A percentile compares a stretch with the other conserved stretches of the same genome.
Evolutionary conservation across 345 rosid species (phyloP).

Genomic region (Eutrema heterophyllum): DNA sequence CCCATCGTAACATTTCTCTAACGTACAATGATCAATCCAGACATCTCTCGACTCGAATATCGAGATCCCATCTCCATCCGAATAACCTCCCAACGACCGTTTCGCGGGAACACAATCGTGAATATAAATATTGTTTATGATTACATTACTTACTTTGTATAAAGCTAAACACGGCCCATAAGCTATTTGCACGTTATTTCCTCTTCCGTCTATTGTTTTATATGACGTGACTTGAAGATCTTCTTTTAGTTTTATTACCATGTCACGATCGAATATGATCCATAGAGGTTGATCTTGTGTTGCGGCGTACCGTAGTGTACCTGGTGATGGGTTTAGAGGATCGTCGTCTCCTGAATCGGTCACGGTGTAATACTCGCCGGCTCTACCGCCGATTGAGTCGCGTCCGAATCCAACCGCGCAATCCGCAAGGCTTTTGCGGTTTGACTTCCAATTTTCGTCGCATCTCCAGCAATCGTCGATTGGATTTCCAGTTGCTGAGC

Average conservation of each 20-base stretch:
- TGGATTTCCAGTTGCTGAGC: constrained; percentile 46
- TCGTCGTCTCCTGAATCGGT: constrained; percentile 34
- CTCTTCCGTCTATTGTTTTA: constrained; percentile 74
- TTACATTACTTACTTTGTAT: constrained; percentile 48
- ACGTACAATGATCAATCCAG: constrained; percentile 73
- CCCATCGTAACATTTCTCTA: constrained; percentile 55
- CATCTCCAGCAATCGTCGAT: constrained; percentile 74
- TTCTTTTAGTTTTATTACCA: constrained; percentile 50
- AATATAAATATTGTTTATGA: constrained; percentile 55
- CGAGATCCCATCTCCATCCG: constrained; percentile 71
- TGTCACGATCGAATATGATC: constrained; percentile 59
- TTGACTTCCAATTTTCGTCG: constrained; percentile 49
- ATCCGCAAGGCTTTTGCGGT: constrained; percentile 51
- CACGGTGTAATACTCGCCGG: constrained; percentile 48
- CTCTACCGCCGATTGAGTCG: constrained; percentile 54
- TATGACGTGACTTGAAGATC: constrained; percentile 47
- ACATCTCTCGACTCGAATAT: constrained; percentile 44
- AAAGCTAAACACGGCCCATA: constrained; percentile 58
- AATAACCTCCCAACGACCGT: constrained; percentile 34
- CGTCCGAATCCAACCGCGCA: constrained; percentile 71
- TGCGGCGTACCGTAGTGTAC: constrained; percentile 54
- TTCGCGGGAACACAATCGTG: constrained; percentile 47
- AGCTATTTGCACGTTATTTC: constrained; percentile 46
- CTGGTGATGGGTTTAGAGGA: constrained; percentile 38
- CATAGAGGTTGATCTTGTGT: constrained; percentile 55